Evolutionary conservation across 148 eudicot species (phyloP), one percentile per base, ranked within the genome.

Genomic region (Pharnaceum exiguum): DNA sequence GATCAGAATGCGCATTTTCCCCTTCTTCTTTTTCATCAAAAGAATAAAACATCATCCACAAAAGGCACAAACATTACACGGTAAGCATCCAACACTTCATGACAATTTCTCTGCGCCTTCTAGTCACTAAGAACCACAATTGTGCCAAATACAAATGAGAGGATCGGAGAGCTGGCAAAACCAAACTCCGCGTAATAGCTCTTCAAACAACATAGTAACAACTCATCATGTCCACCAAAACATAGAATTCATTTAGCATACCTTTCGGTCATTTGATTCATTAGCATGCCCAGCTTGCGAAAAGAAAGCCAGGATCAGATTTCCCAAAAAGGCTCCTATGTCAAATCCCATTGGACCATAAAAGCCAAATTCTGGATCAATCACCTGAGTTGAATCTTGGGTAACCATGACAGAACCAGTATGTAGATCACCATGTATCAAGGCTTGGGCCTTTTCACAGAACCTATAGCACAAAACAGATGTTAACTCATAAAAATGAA

Each of bases 321-420:
- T 87, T 60, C 96, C 98, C 49, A 91, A 29, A 68, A 69, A 91
- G 59, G 98, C 96, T 71, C 98, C 98, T 54, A 91, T 73, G 68
- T 91, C 98, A 77, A 64, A 91, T 52, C 94, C 96, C 90, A 91
- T 91, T 45, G 98, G 96, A 55, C 86, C 98, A 46, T 91, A 91
- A 64, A 87, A 88, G 49, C 87, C 77, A 74, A 88, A 91, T 68
- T 91, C 98, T 19, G 98, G 96, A 77, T 91, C 98, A 71, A 91
- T 88, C 44, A 91, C 88, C 65, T 91, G 95, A 50, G 98, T 88
- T 59, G 96, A 91, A 49, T 83, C 82, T 33, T 53, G 73, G 11
- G 95, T 82, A 62, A 85, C 95, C 98, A 91, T 91, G 62, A 91
- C 68, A 31, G 98, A 91, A 70, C 96, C 80, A 55, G 98, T 91